Conservation (phyloP, 2,329 filamentous ascomycete genomes). For the Podosphaera xanthii region DNA sequence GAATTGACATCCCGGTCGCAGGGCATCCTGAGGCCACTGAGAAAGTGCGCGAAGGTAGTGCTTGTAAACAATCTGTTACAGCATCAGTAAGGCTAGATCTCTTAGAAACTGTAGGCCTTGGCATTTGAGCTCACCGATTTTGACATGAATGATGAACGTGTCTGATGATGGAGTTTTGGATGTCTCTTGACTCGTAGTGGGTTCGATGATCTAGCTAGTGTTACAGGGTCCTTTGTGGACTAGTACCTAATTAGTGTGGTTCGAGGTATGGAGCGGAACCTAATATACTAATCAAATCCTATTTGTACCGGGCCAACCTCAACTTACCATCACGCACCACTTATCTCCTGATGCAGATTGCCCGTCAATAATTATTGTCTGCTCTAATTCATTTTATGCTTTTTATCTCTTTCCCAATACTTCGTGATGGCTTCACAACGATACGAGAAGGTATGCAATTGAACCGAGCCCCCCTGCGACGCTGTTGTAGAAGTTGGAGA, state of each 20-base stretch:
- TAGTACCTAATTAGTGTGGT: too few species aligned
- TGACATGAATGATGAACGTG: background rate
- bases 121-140: background rate
- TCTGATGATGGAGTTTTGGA: too few species aligned
- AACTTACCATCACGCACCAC: too few species aligned
- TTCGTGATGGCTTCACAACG: conserved; percentile 16
- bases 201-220: too few species aligned
- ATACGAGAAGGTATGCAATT: conserved; percentile 32
- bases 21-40: conserved; percentile 39
- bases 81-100: background rate
- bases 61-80: conserved; percentile 20
- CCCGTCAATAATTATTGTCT: conserved; percentile 2
- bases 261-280: too few species aligned
- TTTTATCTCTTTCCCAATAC: conserved; percentile 7
- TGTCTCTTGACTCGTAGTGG: too few species aligned
- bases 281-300: too few species aligned
- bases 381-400: conserved; percentile 7
- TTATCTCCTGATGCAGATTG: too few species aligned
- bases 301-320: too few species aligned
- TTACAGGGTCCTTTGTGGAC: too few species aligned
- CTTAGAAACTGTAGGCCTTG: too few species aligned
- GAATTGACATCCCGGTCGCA: conserved; percentile 40
- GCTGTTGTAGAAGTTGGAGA: conserved; percentile 8
- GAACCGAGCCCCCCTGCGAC: conserved; percentile 1
- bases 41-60: conserved; percentile 28